Evolutionary conservation across 2,329 filamentous ascomycete genomes (phyloP).

Genomic region (Aspergillus ochraceus): DNA sequence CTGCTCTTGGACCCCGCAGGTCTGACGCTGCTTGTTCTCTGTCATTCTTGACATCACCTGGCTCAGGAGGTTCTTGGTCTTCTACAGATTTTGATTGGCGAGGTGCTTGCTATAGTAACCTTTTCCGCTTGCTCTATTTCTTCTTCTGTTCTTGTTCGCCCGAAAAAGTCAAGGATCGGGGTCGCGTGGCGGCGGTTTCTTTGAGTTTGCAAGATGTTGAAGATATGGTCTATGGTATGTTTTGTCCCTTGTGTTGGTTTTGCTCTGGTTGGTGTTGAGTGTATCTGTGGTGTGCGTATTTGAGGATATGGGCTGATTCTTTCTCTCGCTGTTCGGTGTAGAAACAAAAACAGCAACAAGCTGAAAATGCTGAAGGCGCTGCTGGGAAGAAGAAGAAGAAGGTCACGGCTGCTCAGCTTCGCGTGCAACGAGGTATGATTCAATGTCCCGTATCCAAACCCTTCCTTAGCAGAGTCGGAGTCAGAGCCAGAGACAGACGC

Average conservation of each 20-base stretch:
- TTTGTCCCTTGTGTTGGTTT: not conserved
- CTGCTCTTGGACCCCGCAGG: not conserved
- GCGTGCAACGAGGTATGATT: slow-evolving; percentile 84
- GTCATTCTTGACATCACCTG: not conserved
- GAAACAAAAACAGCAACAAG: slow-evolving; percentile 88
- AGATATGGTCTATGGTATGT: slow-evolving; percentile 98
- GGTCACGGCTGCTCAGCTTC: slow-evolving; percentile 91
- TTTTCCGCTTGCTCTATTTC: not conserved
- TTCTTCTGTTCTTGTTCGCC: not conserved
- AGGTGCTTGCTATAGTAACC: too few species aligned
- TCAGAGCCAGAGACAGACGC: too few species aligned
- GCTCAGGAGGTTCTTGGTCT: not conserved
- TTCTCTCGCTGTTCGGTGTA: slow-evolving; percentile 10
- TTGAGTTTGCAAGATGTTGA: slow-evolving; percentile 71
- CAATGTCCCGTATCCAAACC: not conserved
- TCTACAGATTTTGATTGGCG: not conserved
- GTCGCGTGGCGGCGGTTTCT: not conserved
- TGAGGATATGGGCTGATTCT: too few species aligned
- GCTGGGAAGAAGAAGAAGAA: slow-evolving; percentile 91
- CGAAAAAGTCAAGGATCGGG: not conserved
- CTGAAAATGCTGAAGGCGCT: slow-evolving; percentile 84
- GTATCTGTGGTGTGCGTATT: not conserved
- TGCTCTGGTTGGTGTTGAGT: not conserved
- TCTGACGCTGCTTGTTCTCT: not conserved
- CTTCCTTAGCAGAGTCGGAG: not conserved